phyloP scores from a whole-genome alignment of 116 monocot species.

The Trichopus zeylanicus region DNA sequence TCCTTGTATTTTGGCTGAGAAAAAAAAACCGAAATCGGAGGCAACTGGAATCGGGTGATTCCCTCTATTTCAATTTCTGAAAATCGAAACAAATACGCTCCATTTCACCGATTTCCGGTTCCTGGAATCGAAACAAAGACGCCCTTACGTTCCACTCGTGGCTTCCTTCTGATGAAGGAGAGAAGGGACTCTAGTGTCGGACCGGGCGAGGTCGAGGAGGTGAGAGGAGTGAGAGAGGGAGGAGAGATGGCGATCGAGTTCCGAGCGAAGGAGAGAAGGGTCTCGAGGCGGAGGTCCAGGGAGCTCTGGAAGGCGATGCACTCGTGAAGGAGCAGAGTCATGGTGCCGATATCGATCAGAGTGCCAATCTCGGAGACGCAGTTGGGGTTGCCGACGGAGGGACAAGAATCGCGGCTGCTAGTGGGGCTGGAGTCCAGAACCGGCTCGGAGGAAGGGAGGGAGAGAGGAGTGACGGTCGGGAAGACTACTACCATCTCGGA shows the following conservation, averaged over 20 bases:
- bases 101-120: too few species aligned
- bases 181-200: slow-evolving; percentile 50
- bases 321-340: slow-evolving; percentile 89
- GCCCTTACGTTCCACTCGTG: too few species aligned
- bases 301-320: slow-evolving; percentile 92
- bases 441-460: slow-evolving; percentile 6
- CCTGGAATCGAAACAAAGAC: too few species aligned
- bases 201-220: slow-evolving; percentile 51
- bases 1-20: too few species aligned
- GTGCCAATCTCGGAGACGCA: slow-evolving; percentile 44
- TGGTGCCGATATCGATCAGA: slow-evolving; percentile 74
- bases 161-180: slow-evolving; percentile 38
- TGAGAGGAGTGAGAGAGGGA: slow-evolving; percentile 61
- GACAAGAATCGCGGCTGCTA: not conserved
- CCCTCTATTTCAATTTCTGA: too few species aligned
- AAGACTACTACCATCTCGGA: slow-evolving; percentile 24
- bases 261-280: slow-evolving; percentile 71
- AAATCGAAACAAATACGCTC: too few species aligned
- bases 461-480: not conserved
- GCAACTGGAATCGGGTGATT: too few species aligned
- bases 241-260: slow-evolving; percentile 75
- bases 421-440: too few species aligned
- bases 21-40: too few species aligned
- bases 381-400: slow-evolving; percentile 31
- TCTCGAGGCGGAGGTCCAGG: slow-evolving; percentile 58